Evolutionary conservation across 208 protist genomes (phyloP), one percentile per base, ranked within the genome.

Genomic region (Trypanosoma lewisi): DNA sequence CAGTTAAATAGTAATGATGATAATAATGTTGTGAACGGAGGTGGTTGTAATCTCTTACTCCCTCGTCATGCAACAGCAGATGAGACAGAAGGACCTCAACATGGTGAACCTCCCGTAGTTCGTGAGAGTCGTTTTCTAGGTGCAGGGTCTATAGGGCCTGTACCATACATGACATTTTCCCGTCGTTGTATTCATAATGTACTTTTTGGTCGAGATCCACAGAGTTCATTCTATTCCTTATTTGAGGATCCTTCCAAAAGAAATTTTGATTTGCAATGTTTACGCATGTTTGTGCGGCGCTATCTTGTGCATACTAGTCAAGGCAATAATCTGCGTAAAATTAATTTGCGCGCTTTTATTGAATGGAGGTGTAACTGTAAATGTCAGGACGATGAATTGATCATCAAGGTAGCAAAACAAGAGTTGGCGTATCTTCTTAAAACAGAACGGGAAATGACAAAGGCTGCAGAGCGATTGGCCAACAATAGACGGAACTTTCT

Each of bases 251-350:
- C 85, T 0, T 70, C 64, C 4, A 77, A 75, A 62, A 7, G 23
- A 9, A 37, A 70, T 45, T 87, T 92, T 62, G 88, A 94, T 63
- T 80, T 90, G 75, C 85, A 94, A 70, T 92, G 75, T 50, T 74
- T 94, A 31, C 82, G 88, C 44, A 94, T 94, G 88, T 90, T 90
- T 67, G 70, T 76, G 5, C 77, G 88, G 12, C 82, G 88, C 16
- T 94, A 89, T 57, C 71, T 94, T 36, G 85, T 94, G 27, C 83
- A 89, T 64, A 87, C 82, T 8, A 74, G 68, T 54, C 82, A 91
- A 52, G 71, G 73, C 25, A 94, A 91, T 57, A 91, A 91, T 67
- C 76, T 75, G 2, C 80, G 76, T 0, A 71, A 75, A 14, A 75
- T 91, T 19, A 69, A 79, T 19, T 73, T 94, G 19, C 75, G 80